These are phyloP conservation scores for Rhamnella rubrinervis DNA, from an alignment of 331 rosid species.

Conservation along the genomic window DNA sequence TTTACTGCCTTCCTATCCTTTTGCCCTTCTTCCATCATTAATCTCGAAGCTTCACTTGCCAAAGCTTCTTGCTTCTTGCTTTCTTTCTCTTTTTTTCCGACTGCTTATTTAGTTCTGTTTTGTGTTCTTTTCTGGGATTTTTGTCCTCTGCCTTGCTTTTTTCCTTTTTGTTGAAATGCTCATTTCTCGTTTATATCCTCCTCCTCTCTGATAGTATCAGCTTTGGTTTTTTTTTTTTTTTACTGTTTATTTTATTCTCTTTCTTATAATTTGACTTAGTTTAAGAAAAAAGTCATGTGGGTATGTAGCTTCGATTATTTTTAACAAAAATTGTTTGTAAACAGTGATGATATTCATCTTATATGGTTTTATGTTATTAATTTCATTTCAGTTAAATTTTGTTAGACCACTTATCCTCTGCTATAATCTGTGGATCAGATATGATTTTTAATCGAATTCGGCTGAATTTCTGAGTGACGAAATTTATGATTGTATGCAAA, in stretches of 20 bases:
- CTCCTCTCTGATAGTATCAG: too few relatives aligned
- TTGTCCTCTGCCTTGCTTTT: background rate
- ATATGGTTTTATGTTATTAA: background rate
- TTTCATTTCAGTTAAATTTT: background rate
- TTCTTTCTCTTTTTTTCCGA: conserved; percentile 1
- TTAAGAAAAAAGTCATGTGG: background rate
- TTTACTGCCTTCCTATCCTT: conserved; percentile 1
- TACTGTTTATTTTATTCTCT: too few relatives aligned
- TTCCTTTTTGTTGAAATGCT: conserved; percentile 9
- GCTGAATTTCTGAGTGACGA: background rate
- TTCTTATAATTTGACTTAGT: background rate
- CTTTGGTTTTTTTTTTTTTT: too few relatives aligned
- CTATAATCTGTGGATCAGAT: background rate
- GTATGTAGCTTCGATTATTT: background rate
- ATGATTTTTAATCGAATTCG: background rate
- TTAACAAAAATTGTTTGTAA: too few relatives aligned
- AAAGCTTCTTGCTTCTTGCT: background rate
- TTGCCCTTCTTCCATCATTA: conserved; percentile 4
- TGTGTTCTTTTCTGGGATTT: conserved; percentile 28
- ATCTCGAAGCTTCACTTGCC: conserved; percentile 28
- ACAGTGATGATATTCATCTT: background rate
- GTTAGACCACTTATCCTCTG: background rate
- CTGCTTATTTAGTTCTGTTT: background rate
- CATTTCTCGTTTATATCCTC: background rate
- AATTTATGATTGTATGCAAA: background rate